Conservation (phyloP, 768 basidiomycete species). For the Hygrophoropsis aurantiaca region DNA sequence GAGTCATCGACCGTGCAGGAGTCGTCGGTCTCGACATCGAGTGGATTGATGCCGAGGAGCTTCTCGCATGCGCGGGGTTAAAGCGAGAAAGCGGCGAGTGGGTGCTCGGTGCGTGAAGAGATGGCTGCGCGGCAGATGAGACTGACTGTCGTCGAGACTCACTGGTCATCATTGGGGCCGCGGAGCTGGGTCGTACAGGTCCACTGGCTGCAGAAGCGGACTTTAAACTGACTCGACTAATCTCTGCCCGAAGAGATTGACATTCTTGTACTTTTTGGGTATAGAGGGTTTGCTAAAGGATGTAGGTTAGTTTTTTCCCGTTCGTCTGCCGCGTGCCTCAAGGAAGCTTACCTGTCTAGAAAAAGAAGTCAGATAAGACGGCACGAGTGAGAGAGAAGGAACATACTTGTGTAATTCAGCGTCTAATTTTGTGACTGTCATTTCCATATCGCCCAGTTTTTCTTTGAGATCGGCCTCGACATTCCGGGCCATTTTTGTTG, state of each 20-base stretch:
- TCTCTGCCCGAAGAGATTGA: conserved; percentile 64
- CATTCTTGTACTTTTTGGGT: conserved; percentile 71
- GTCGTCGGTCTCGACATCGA: conserved; percentile 34
- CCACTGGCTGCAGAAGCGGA: conserved; percentile 23
- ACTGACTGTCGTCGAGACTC: conserved; percentile 31
- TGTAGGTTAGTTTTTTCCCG: conserved; percentile 15
- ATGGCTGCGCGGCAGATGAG: conserved; percentile 27
- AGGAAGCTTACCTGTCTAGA: conserved; percentile 58
- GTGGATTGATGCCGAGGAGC: conserved; percentile 49
- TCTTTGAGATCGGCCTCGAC: conserved; percentile 61
- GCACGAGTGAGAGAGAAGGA: conserved; percentile 9
- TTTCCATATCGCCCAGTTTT: conserved; percentile 66
- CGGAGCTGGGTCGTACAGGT: conserved; percentile 26
- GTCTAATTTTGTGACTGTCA: conserved; percentile 58
- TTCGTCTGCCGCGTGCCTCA: conserved; percentile 5
- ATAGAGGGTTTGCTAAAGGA: conserved; percentile 55
- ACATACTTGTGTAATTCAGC: conserved; percentile 72
- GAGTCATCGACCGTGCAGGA: conserved; percentile 28
- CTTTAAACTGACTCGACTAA: conserved; percentile 49
- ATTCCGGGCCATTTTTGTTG: conserved; percentile 63
- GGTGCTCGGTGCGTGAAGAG: conserved; percentile 43
- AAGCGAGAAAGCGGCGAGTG: conserved; percentile 52
- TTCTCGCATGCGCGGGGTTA: conserved; percentile 53
- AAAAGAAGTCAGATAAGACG: conserved; percentile 20
- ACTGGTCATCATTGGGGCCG: conserved; percentile 17